These are phyloP conservation scores for Malassezia psittaci DNA, from an alignment of 1,284 basidiomycete genomes.

Conservation along the genomic window DNA sequence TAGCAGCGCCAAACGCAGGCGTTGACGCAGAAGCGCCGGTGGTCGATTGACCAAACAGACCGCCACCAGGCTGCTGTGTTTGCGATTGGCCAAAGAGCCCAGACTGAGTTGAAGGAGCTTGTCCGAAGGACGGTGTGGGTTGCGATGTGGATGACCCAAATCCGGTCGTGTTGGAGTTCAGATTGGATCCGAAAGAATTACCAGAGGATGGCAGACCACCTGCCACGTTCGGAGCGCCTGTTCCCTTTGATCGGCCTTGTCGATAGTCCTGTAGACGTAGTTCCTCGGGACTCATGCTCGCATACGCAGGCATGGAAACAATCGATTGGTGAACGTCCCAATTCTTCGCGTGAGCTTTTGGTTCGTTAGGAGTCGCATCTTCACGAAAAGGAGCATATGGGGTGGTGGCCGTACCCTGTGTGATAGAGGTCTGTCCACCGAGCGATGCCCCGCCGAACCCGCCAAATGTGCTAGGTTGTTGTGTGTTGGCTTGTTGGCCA, in stretches of 20 bases:
- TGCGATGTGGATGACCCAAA: slow-evolving; percentile 23
- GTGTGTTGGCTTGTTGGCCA: slow-evolving; percentile 19
- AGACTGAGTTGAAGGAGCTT: slow-evolving; percentile 13
- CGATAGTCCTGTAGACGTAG: slow-evolving; percentile 37
- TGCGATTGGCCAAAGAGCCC: slow-evolving; percentile 27
- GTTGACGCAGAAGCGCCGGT: slow-evolving; percentile 7
- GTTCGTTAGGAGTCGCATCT: slow-evolving; percentile 31
- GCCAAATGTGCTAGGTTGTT: slow-evolving; percentile 11
- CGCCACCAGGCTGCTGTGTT: not conserved
- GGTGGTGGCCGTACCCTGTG: slow-evolving; percentile 32
- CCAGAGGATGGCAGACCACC: slow-evolving; percentile 7
- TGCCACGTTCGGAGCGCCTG: slow-evolving; percentile 21
- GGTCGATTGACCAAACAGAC: slow-evolving; percentile 22
- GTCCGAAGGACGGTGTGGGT: slow-evolving; percentile 29
- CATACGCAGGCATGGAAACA: slow-evolving; percentile 34
- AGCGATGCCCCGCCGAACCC: slow-evolving; percentile 23
- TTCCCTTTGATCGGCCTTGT: slow-evolving; percentile 32
- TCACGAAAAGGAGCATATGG: slow-evolving; percentile 33
- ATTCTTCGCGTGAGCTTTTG: slow-evolving; percentile 32
- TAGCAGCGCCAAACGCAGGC: slow-evolving; percentile 5
- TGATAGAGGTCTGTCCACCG: slow-evolving; percentile 17
- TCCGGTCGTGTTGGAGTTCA: not conserved
- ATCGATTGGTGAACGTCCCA: slow-evolving; percentile 39
- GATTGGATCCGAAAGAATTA: slow-evolving; percentile 21
- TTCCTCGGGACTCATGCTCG: slow-evolving; percentile 31